Conservation (phyloP, 2,329 filamentous ascomycete genomes). For the Ophiostoma ulmi region DNA sequence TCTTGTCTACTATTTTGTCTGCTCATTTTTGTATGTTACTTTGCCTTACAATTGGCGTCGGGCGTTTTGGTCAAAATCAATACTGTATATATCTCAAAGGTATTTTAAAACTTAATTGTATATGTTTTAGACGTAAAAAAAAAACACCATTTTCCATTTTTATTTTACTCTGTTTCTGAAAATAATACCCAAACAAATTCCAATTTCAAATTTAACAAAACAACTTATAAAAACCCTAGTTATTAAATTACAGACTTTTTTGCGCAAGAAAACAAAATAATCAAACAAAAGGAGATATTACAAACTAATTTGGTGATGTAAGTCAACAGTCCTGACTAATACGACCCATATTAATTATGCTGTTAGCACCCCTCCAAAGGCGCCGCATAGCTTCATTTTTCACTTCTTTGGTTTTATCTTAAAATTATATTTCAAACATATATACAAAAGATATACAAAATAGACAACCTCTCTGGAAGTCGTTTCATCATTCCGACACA, state of each 20-base stretch:
- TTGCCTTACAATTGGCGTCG: background rate
- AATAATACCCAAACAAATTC: too few relatives aligned
- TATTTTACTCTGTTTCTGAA: too few relatives aligned
- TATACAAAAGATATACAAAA: too few relatives aligned
- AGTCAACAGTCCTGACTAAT: constrained; percentile 11
- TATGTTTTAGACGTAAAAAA: too few relatives aligned
- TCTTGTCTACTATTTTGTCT: background rate
- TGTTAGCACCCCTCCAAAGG: background rate
- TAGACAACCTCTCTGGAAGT: background rate
- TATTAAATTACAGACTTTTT: too few relatives aligned
- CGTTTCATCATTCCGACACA: background rate
- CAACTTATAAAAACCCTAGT: too few relatives aligned
- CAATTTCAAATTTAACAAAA: too few relatives aligned
- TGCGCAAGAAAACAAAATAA: background rate
- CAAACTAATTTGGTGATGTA: background rate
- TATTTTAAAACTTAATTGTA: background rate
- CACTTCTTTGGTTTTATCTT: background rate
- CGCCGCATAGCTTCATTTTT: constrained; percentile 19
- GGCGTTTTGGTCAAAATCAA: background rate
- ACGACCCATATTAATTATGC: constrained; percentile 4
- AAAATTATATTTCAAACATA: too few relatives aligned
- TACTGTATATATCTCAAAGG: background rate
- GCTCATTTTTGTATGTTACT: background rate
- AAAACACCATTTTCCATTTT: too few relatives aligned
- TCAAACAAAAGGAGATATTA: background rate